These are phyloP conservation scores for Fraxinus greggii DNA, from an alignment of 305 asterid genomes.

Conservation along the genomic window DNA sequence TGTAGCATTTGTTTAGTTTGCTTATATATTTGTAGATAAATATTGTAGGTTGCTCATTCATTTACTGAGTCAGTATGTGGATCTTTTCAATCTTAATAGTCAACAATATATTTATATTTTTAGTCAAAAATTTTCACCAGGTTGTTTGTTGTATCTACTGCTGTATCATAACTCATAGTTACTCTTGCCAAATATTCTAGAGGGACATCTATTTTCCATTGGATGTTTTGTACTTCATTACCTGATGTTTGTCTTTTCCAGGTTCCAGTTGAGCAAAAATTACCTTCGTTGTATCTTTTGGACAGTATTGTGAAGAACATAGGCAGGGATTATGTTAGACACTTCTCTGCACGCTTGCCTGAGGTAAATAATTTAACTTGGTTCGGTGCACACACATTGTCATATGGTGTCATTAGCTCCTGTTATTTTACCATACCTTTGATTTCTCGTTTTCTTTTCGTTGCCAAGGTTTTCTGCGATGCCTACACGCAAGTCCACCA, in stretches of 20 bases:
- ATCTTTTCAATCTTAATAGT: background rate
- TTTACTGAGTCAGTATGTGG: background rate
- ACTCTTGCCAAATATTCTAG: background rate
- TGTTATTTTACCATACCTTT: constrained; percentile 27
- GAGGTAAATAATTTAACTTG: constrained; percentile 48
- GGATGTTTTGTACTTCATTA: constrained; percentile 21
- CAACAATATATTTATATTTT: background rate
- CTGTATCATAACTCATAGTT: background rate
- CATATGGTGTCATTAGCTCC: constrained; percentile 11
- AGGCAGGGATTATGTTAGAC: constrained; percentile 71
- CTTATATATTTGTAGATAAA: background rate
- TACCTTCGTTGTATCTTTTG: constrained; percentile 87
- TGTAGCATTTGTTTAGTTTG: background rate
- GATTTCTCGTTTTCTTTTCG: constrained; percentile 22
- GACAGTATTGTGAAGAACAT: constrained; percentile 95
- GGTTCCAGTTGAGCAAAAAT: constrained; percentile 81
- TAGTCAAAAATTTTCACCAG: background rate
- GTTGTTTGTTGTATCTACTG: background rate
- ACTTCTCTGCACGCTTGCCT: constrained; percentile 74
- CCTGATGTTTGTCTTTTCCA: constrained; percentile 41
- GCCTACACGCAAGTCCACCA: constrained; percentile 78
- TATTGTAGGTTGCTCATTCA: background rate
- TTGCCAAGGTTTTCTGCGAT: constrained; percentile 71
- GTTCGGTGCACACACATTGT: background rate
- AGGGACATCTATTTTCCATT: background rate